Evolutionary conservation across 2,329 filamentous ascomycete genomes (phyloP).

Genomic region (Aspergillus flavus): DNA sequence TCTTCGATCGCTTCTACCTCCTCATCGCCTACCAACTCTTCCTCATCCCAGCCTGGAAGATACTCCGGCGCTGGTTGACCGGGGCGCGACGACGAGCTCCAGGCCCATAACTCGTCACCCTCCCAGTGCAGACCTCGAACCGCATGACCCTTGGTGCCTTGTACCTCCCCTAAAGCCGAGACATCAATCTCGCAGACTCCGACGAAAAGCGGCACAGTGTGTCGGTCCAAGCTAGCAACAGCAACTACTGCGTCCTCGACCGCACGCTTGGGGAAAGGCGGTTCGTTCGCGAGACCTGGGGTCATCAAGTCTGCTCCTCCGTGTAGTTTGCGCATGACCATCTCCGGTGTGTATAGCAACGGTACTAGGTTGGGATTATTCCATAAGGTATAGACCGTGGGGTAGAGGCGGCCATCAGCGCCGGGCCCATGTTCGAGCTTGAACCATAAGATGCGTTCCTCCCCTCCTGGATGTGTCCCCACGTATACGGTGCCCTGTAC

Average conservation of each 20-base stretch:
- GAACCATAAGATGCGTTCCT: slow-evolving; percentile 66
- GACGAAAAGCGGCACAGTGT: slow-evolving; percentile 65
- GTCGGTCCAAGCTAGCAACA: slow-evolving; percentile 60
- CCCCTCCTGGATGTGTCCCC: slow-evolving; percentile 58
- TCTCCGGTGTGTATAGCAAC: slow-evolving; percentile 63
- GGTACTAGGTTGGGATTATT: slow-evolving; percentile 63
- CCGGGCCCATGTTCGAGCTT: slow-evolving; percentile 58
- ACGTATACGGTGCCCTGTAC: slow-evolving; percentile 68
- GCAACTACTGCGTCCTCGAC: slow-evolving; percentile 65
- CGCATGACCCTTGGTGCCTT: slow-evolving; percentile 65
- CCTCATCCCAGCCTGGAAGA: slow-evolving; percentile 54
- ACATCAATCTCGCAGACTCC: slow-evolving; percentile 68
- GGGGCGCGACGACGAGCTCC: slow-evolving; percentile 57
- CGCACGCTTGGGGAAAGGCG: slow-evolving; percentile 63
- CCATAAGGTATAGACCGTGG: slow-evolving; percentile 68
- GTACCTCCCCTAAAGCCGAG: slow-evolving; percentile 55
- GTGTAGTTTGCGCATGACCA: slow-evolving; percentile 63
- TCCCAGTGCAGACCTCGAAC: slow-evolving; percentile 68
- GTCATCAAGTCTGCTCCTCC: slow-evolving; percentile 70
- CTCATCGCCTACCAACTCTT: slow-evolving; percentile 30
- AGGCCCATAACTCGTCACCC: slow-evolving; percentile 70
- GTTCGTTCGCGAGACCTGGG: slow-evolving; percentile 65
- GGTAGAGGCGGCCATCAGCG: slow-evolving; percentile 45
- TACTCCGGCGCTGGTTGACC: slow-evolving; percentile 57
- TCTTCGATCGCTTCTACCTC: slow-evolving; percentile 47